Conservation (phyloP, 2,329 filamentous ascomycete genomes). For the Didymosphaeria variabile region DNA sequence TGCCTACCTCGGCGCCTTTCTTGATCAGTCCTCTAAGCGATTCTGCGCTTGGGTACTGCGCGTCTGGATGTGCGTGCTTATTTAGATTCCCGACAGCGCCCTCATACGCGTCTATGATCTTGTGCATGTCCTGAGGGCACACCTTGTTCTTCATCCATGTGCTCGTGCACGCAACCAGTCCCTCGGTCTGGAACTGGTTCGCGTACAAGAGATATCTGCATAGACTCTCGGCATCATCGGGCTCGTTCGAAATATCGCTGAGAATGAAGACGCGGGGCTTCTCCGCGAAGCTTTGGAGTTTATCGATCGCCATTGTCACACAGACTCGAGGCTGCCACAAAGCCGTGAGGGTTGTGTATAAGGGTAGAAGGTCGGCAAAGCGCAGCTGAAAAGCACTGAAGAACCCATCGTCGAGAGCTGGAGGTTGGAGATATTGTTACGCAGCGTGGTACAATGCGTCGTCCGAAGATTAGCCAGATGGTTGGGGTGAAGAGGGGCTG, state of each 20-base stretch:
- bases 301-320: slow-evolving; percentile 34
- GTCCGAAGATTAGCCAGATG: slow-evolving; percentile 7
- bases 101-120: slow-evolving; percentile 47
- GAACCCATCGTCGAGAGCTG: slow-evolving; percentile 6
- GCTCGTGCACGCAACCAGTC: slow-evolving; percentile 51
- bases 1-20: slow-evolving; percentile 43
- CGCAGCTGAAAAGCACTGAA: not conserved
- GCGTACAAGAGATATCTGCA: slow-evolving; percentile 49
- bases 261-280: slow-evolving; percentile 53
- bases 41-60: slow-evolving; percentile 41
- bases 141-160: slow-evolving; percentile 51
- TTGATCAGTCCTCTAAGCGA: slow-evolving; percentile 35
- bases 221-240: slow-evolving; percentile 51
- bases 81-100: slow-evolving; percentile 58
- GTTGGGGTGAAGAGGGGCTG: slow-evolving; percentile 5
- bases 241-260: slow-evolving; percentile 53
- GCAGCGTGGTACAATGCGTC: slow-evolving; percentile 8
- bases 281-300: slow-evolving; percentile 37
- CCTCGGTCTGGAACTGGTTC: slow-evolving; percentile 51
- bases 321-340: not conserved
- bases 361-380: not conserved
- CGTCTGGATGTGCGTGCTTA: slow-evolving; percentile 53
- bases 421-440: slow-evolving; percentile 10
- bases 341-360: not conserved
- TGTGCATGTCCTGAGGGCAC: slow-evolving; percentile 46